These are phyloP conservation scores for Fusarium praegraminearum DNA, from an alignment of 2,329 filamentous ascomycete species.

Conservation along the genomic window DNA sequence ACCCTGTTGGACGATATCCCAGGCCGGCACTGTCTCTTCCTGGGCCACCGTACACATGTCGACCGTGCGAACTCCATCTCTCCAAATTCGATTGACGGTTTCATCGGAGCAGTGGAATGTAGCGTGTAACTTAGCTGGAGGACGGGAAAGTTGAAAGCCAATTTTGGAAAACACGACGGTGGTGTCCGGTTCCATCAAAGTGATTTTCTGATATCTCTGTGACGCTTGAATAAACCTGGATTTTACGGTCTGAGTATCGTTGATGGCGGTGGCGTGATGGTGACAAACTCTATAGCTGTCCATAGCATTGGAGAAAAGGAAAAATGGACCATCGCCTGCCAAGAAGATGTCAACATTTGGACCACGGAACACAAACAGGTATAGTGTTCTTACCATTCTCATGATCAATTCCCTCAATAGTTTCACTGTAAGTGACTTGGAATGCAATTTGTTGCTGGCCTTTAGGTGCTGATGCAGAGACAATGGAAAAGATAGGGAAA, in stretches of 20 bases:
- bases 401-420: not conserved
- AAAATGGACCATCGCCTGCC: slow-evolving; percentile 15
- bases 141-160: not conserved
- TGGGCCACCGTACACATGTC: slow-evolving; percentile 7
- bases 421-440: slow-evolving; percentile 7
- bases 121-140: not conserved
- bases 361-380: not conserved
- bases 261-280: not conserved
- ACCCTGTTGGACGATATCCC: not conserved
- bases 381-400: not conserved
- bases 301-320: slow-evolving; percentile 11
- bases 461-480: not conserved
- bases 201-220: slow-evolving; percentile 10
- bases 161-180: not conserved
- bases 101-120: slow-evolving; percentile 5
- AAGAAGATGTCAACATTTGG: not conserved
- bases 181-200: not conserved
- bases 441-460: not conserved
- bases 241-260: not conserved
- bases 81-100: slow-evolving; percentile 7
- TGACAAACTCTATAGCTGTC: slow-evolving; percentile 7
- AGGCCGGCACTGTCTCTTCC: not conserved
- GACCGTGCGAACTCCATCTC: not conserved
- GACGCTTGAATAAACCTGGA: slow-evolving; percentile 3
- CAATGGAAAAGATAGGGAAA: not conserved